phyloP scores from a whole-genome alignment of 305 asterid genomes.

The Fraxinus floribunda region DNA sequence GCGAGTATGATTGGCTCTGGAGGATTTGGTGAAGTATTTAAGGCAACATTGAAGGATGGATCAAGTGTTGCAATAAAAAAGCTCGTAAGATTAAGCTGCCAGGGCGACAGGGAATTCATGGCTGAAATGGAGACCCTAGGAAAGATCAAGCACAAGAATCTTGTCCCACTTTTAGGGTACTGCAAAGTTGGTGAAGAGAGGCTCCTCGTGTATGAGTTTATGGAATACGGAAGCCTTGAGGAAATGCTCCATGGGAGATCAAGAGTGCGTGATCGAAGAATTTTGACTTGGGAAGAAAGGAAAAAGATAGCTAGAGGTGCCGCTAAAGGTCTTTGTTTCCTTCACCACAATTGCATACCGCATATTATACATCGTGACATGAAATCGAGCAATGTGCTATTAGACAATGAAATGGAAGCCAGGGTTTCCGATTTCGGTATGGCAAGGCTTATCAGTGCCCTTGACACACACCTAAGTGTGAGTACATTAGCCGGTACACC shows the following conservation, averaged over 20 bases:
- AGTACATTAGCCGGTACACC: conserved; percentile 89
- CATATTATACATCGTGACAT: conserved; percentile 89
- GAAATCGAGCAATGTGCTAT: conserved; percentile 84
- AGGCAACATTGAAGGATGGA: conserved; percentile 84
- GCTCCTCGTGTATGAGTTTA: conserved; percentile 76
- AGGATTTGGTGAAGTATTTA: conserved; percentile 88
- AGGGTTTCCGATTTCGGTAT: conserved; percentile 90
- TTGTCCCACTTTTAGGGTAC: conserved; percentile 76
- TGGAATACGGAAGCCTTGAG: conserved; percentile 82
- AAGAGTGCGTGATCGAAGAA: conserved; percentile 34
- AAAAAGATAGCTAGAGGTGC: conserved; percentile 86
- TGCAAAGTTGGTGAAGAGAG: conserved; percentile 89
- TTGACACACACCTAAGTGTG: conserved; percentile 86
- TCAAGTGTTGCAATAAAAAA: conserved; percentile 87
- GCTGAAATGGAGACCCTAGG: conserved; percentile 95
- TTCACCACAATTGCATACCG: conserved; percentile 89
- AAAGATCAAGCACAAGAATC: conserved; percentile 80
- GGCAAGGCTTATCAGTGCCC: conserved; percentile 87
- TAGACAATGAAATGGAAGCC: conserved; percentile 78
- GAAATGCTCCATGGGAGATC: conserved; percentile 70
- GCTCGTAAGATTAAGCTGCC: conserved; percentile 69
- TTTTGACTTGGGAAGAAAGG: conserved; percentile 74
- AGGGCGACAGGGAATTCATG: conserved; percentile 89
- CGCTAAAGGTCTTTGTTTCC: conserved; percentile 84
- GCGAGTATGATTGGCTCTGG: conserved; percentile 88